Conservation (phyloP, 2,329 filamentous ascomycete species). For the Fusarium napiforme region DNA sequence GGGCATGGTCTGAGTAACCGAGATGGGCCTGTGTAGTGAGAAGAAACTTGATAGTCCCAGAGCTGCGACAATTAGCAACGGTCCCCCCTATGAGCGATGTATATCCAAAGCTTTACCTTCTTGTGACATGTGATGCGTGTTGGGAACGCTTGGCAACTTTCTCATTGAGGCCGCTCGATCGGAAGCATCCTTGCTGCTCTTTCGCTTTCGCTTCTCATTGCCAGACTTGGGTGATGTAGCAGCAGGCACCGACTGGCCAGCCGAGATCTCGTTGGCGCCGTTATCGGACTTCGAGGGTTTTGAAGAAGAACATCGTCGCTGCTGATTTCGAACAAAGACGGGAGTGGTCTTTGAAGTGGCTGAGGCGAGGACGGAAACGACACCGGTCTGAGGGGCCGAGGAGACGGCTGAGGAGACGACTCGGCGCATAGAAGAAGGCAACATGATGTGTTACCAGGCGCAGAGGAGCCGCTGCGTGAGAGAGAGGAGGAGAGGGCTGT, state of each 20-base stretch:
- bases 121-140: slow-evolving; percentile 76
- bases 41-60: slow-evolving; percentile 93
- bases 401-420: slow-evolving; percentile 60
- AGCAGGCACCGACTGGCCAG: slow-evolving; percentile 61
- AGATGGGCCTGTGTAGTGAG: slow-evolving; percentile 93
- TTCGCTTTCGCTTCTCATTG: slow-evolving; percentile 68
- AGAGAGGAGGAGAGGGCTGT: slow-evolving; percentile 29
- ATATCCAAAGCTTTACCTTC: slow-evolving; percentile 61
- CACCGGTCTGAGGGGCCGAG: slow-evolving; percentile 56
- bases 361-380: slow-evolving; percentile 57
- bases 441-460: slow-evolving; percentile 55
- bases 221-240: slow-evolving; percentile 56
- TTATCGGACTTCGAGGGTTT: slow-evolving; percentile 72
- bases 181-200: slow-evolving; percentile 62
- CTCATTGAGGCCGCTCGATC: slow-evolving; percentile 59
- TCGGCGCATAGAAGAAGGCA: slow-evolving; percentile 67
- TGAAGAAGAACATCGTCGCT: slow-evolving; percentile 69
- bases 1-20: slow-evolving; percentile 83
- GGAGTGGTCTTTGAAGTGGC: slow-evolving; percentile 53
- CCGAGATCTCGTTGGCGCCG: slow-evolving; percentile 62
- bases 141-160: slow-evolving; percentile 78
- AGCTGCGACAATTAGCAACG: slow-evolving; percentile 64
- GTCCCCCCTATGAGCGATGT: too few species aligned
- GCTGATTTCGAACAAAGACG: slow-evolving; percentile 56
- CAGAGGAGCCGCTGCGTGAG: slow-evolving; percentile 30